Evolutionary conservation across 305 asterid species (phyloP).

Genomic region (Rubia tinctorum): DNA sequence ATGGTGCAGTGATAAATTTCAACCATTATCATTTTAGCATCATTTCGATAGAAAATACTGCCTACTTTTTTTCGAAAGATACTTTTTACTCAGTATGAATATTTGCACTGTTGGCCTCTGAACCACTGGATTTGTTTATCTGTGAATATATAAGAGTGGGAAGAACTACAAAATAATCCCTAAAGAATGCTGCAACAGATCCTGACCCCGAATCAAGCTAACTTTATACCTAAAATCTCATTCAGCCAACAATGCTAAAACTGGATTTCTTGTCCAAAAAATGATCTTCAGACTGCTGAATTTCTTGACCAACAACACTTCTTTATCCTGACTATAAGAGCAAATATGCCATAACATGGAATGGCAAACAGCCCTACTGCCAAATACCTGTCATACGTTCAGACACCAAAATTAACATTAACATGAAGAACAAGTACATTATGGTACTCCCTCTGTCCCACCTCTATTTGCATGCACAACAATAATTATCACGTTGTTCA

Average conservation of each 20-base stretch:
- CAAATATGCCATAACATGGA: constrained; percentile 52
- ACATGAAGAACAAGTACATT: not conserved
- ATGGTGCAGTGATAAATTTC: too few relatives aligned
- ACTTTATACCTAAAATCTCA: not conserved
- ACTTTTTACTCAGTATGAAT: too few relatives aligned
- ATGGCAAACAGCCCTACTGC: constrained; percentile 57
- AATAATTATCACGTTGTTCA: too few relatives aligned
- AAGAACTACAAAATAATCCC: not conserved
- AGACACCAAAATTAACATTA: not conserved
- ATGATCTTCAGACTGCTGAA: not conserved
- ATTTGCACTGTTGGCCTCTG: too few relatives aligned
- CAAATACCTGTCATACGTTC: constrained; percentile 53
- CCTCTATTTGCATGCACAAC: too few relatives aligned
- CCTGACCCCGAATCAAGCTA: not conserved
- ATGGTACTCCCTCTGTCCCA: too few relatives aligned
- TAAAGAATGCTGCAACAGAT: not conserved
- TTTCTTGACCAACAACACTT: constrained; percentile 34
- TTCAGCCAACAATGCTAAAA: not conserved
- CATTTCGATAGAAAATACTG: too few relatives aligned
- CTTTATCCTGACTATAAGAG: constrained; percentile 38
- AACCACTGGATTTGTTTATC: too few relatives aligned
- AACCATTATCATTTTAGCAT: too few relatives aligned
- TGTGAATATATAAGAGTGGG: not conserved
- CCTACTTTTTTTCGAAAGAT: too few relatives aligned
- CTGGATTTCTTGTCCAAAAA: constrained; percentile 3